Evolutionary conservation across 140 eudicot species (phyloP).

Genomic region (Oenanthe javanica): DNA sequence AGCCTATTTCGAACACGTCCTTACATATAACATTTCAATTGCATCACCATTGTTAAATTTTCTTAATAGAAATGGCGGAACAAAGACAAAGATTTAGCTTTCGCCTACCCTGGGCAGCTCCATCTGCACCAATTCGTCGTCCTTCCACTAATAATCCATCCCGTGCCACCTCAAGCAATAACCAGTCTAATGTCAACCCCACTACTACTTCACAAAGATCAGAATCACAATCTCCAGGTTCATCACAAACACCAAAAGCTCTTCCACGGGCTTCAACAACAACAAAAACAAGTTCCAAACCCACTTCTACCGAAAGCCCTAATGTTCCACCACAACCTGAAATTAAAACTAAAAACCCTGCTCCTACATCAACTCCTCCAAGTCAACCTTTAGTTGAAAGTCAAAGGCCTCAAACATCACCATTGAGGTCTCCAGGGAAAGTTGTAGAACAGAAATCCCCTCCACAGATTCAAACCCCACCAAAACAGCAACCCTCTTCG

Average conservation of each 20-base stretch:
- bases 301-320: conserved; percentile 6
- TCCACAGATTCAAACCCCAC: conserved; percentile 23
- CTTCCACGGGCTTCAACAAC: conserved; percentile 15
- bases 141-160: background rate
- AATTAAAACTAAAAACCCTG: background rate
- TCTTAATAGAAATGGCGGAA: conserved; percentile 41
- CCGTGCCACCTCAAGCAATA: conserved; percentile 13
- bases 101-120: conserved; percentile 55
- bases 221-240: conserved; percentile 42
- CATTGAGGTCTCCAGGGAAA: conserved; percentile 1
- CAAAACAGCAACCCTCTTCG: conserved; percentile 8
- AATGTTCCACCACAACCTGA: background rate
- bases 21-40: background rate
- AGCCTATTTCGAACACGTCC: background rate
- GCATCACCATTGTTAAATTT: background rate
- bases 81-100: conserved; percentile 47
- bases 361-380: conserved; percentile 12
- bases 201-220: conserved; percentile 23
- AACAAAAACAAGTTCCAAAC: conserved; percentile 5
- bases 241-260: conserved; percentile 30
- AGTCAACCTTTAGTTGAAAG: conserved; percentile 10
- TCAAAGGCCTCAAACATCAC: background rate
- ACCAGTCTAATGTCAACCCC: conserved; percentile 16
- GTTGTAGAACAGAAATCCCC: conserved; percentile 4
- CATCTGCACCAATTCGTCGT: conserved; percentile 25